Evolutionary conservation across 495 filamentous ascomycete species (phyloP), one percentile per base, ranked within the genome.

Genomic region (Aspergillus coremiiformis): DNA sequence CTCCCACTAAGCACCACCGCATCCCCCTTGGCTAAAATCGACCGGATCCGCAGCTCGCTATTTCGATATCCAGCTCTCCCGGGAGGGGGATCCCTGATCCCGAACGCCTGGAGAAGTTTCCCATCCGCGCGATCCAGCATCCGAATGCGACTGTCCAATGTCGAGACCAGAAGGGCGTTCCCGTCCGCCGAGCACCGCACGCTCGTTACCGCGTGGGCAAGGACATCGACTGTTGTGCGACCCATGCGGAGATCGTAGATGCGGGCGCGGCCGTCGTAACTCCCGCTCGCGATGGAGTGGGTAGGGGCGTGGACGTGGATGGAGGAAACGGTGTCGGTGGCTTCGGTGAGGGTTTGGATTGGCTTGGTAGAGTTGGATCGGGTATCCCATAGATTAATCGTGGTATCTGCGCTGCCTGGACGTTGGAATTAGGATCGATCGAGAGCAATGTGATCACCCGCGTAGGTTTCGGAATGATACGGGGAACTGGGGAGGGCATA

Each of bases 241-340:
- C 93, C 94, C 79, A 82, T 87, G 22, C 90, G 77, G n/a, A 96
- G 60, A 71, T 98, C 93, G 68, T 98, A 97, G 39, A 78, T 71
- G 50, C 94, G 77, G 7, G 90, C 78, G 55, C 84, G 77, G 17
- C 90, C 93, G 68, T 98, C 93, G 30, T 96, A 91, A 65, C 89
- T 90, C 0, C 87, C 92, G 5, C 71, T 74, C 5, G 69, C 67
- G 17, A 76, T 73, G 2, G 71, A 73, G 43, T 73, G 72, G 0
- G 61, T 67, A 15, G 67, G 56, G 64, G 66, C 66, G 47, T 76
- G 69, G 0, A 69, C 69, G 22, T 72, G 78, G 0, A 96, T 65
- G 44, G 72, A 73, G 5, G 74, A 82, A 23, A 97, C 78, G 32
- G 82, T 83, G 63, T 97, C 93, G 56, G 73, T 76, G 5, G 91